Conservation (phyloP, 2,329 filamentous ascomycete genomes). For the Teratosphaeria nubilosa region DNA sequence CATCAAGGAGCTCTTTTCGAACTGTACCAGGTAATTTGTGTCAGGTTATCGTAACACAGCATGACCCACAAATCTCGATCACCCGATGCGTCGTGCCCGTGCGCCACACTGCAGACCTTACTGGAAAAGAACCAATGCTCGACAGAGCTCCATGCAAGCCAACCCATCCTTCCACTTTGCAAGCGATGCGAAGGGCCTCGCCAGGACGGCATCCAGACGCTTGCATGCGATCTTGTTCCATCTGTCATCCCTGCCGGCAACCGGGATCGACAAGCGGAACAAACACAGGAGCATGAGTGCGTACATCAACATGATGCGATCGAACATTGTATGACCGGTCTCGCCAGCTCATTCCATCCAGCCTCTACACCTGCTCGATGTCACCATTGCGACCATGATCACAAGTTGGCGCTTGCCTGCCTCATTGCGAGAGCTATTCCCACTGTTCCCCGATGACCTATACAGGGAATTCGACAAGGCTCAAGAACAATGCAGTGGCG, state of each 20-base stretch:
- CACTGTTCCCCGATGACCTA: not conserved
- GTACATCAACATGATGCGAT: not conserved
- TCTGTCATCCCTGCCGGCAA: not conserved
- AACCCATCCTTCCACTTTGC: not conserved
- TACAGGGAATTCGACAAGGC: not conserved
- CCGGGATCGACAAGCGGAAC: not conserved
- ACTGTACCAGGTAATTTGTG: no score
- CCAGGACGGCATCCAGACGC: no score
- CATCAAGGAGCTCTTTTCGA: not conserved
- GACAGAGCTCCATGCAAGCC: not conserved
- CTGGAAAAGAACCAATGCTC: not conserved
- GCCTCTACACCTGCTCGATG: not conserved
- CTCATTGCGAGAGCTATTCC: not conserved
- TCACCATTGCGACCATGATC: not conserved
- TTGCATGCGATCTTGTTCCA: not conserved
- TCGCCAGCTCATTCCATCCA: not conserved
- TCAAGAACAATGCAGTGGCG: not conserved
- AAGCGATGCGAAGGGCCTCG: not conserved
- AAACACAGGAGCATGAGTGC: not conserved
- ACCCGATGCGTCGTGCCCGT: not conserved
- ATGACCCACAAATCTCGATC: not conserved
- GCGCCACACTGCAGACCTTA: not conserved
- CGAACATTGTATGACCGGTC: not conserved
- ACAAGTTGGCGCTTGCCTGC: not conserved
- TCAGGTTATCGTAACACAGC: not conserved